These are phyloP conservation scores for Tripidium arundinaceum DNA, from an alignment of 202 grass and related monocot species.

Conservation along the genomic window DNA sequence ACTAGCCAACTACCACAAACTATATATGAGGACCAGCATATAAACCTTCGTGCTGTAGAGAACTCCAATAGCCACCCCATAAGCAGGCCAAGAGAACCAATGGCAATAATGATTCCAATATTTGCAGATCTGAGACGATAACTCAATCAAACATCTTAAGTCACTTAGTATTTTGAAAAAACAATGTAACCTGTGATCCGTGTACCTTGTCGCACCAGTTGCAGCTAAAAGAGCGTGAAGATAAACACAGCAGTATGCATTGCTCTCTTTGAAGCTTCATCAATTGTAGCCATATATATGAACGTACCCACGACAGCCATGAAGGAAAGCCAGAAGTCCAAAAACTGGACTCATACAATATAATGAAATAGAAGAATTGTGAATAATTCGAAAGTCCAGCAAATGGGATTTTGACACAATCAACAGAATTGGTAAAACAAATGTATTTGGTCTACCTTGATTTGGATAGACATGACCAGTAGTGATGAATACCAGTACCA, in stretches of 20 bases:
- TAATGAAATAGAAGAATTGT: neutral
- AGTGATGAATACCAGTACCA: neutral
- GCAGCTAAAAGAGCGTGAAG: constrained; percentile 88
- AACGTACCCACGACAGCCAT: constrained; percentile 99
- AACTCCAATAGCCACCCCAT: constrained; percentile 92
- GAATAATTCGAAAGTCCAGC: neutral
- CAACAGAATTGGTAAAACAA: neutral
- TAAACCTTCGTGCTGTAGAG: constrained; percentile 53
- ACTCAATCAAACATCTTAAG: constrained; percentile 13
- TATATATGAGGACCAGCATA: no score
- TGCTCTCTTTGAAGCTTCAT: constrained; percentile 82
- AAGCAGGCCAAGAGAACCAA: constrained; percentile 82
- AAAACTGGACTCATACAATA: constrained; percentile 56
- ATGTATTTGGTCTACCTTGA: no score
- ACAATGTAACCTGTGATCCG: constrained; percentile 3
- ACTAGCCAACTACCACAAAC: no score
- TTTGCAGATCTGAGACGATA: constrained; percentile 64
- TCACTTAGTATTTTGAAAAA: neutral
- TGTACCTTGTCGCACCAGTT: constrained; percentile 87
- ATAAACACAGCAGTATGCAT: constrained; percentile 91
- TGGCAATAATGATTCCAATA: constrained; percentile 87
- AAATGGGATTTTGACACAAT: neutral
- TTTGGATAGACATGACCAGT: no score
- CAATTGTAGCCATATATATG: constrained; percentile 94
- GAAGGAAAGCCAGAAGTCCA: constrained; percentile 99